Base-by-base conservation (phyloP, 2,329 filamentous ascomycete species). In the Nannizzia gypsea region DNA sequence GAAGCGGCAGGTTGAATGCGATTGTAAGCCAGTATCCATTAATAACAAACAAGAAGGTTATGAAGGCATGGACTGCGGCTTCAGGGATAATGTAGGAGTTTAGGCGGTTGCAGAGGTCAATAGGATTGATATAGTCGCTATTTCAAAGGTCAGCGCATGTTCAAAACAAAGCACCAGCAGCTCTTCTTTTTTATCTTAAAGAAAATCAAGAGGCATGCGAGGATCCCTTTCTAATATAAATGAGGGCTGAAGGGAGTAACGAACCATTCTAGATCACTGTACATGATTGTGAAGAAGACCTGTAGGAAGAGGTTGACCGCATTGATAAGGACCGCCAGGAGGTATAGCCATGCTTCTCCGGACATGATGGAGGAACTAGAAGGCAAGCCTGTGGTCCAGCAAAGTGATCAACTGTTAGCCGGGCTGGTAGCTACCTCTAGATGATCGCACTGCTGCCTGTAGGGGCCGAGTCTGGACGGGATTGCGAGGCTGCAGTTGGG, bases 211-310 rank as follows among this genome's bases (percentile, higher is more conserved):
- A 26, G n/a, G 6, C 22, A 26, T n/a, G 46, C 46, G 28, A 31
- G 22, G 28, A 8, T 28, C n/a, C n/a, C 4, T 26, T 17, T 28
- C 46, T 20, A 26, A 13, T 26, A 15, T 13, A 28, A 36, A 56
- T n/a, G n/a, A 5, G n/a, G 11, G 20, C 17, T 57, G 8, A 28
- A 22, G 9, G 31, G 20, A 13, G n/a, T 38, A 81, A n/a, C 89
- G 71, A 80, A 95, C 91, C 93, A 99, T 87, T 99, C 93, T 71
- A 99, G 79, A 82, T 99, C 93, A 77, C 90, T 96, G 80, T 97
- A 99, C 95, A 99, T 99, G 73, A 99, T 99, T 61, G 93, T 99
- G 81, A 99, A 99, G 83, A 99, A 99, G 70, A 99, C 93, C 80
- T 99, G 95, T 61, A 99, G 83, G 78, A 99, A 99, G 72, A 99